Evolutionary conservation across 441 rosid species (phyloP).

Genomic region (Mallotus japonicus): DNA sequence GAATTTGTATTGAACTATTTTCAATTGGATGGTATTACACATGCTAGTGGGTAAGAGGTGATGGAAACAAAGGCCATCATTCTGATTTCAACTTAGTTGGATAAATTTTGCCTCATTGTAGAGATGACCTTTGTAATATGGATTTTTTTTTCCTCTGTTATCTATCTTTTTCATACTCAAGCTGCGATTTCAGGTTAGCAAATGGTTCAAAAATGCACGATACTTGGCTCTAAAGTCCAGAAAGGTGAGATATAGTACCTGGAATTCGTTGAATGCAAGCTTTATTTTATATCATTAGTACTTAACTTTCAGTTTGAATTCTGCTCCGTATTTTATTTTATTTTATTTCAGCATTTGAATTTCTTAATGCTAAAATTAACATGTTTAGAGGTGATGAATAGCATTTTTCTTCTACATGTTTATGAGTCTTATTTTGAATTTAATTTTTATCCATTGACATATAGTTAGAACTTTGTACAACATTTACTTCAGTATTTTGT

Average conservation of each 20-base stretch:
- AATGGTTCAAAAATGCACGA: conserved; percentile 99
- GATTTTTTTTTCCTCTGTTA: conserved; percentile 16
- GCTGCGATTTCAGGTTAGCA: conserved; percentile 70
- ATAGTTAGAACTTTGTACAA: not conserved
- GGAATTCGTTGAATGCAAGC: conserved; percentile 1
- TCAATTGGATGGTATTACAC: not conserved
- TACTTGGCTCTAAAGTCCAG: conserved; percentile 75
- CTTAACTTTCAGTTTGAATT: not conserved
- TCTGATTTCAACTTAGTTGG: not conserved
- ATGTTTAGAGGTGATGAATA: conserved; percentile 9
- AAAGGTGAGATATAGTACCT: conserved; percentile 52
- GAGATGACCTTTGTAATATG: conserved; percentile 4
- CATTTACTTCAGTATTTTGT: conserved; percentile 8
- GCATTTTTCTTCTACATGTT: not conserved
- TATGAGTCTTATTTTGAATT: not conserved
- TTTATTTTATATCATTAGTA: not conserved
- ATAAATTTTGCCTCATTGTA: not conserved
- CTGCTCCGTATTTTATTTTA: not conserved
- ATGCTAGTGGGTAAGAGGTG: not conserved
- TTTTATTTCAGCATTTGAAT: not conserved
- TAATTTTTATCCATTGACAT: not conserved
- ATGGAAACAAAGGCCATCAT: not conserved
- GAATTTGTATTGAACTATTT: not conserved
- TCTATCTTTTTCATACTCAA: conserved; percentile 22
- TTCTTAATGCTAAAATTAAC: not conserved